These are phyloP conservation scores for Blastocrithidia nonstop DNA, from an alignment of 208 protist species.

Conservation along the genomic window DNA sequence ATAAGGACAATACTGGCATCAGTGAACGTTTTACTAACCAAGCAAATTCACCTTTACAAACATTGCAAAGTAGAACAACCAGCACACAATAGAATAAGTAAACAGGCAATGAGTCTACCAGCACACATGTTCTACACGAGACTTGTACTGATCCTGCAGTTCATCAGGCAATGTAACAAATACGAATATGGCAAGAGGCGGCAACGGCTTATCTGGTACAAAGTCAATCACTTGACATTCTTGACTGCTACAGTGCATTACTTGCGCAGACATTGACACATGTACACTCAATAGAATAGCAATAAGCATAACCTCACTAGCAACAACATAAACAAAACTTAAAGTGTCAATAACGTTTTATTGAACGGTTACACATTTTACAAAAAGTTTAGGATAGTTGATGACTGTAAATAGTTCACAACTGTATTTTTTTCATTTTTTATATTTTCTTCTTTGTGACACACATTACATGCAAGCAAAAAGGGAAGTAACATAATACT, in stretches of 20 bases:
- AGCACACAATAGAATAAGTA: background rate
- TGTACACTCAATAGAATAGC: conserved; percentile 13
- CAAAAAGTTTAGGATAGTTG: too few species aligned
- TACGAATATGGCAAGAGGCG: conserved; percentile 39
- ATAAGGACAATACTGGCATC: background rate
- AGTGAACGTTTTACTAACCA: background rate
- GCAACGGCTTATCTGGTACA: conserved; percentile 37
- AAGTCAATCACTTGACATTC: conserved; percentile 42
- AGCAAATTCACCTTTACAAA: background rate
- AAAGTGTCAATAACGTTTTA: background rate
- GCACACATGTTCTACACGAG: background rate
- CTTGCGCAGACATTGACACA: conserved; percentile 49
- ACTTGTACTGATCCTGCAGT: conserved; percentile 22
- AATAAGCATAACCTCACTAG: background rate
- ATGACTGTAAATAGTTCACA: background rate
- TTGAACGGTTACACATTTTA: background rate
- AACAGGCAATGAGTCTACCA: background rate
- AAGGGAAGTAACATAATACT: too few species aligned
- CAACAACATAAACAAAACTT: too few species aligned
- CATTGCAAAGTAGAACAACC: background rate
- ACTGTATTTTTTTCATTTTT: background rate
- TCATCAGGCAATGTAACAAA: conserved; percentile 21
- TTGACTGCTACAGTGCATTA: conserved; percentile 44
- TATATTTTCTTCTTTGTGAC: background rate
- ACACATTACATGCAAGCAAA: too few species aligned